Evolutionary conservation across 352 stramenopile genomes (phyloP).

Genomic region (Globisporangium nagaii): DNA sequence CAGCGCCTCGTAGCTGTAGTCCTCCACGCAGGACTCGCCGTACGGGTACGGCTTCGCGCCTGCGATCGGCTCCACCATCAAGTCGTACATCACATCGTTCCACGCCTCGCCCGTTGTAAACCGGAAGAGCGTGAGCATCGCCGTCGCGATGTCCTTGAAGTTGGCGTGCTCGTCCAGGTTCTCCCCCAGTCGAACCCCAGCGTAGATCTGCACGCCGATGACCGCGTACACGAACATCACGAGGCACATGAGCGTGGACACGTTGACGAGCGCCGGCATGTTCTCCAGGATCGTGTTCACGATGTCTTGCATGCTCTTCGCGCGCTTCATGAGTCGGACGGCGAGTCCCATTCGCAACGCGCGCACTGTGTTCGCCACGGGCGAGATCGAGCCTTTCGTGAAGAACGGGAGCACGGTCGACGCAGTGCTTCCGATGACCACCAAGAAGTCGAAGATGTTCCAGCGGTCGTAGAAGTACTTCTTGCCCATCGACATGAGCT

Average conservation of each 20-base stretch:
- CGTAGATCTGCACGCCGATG: conserved; percentile 74
- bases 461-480: conserved; percentile 56
- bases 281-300: conserved; percentile 67
- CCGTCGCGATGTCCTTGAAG: conserved; percentile 47
- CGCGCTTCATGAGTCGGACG: conserved; percentile 38
- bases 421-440: conserved; percentile 38
- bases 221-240: conserved; percentile 80
- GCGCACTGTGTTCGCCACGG: conserved; percentile 48
- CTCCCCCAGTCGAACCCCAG: conserved; percentile 41
- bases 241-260: conserved; percentile 58
- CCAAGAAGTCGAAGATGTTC: conserved; percentile 68
- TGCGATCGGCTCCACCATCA: conserved; percentile 31
- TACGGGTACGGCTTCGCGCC: conserved; percentile 19
- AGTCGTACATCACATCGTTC: conserved; percentile 81
- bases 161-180: conserved; percentile 55
- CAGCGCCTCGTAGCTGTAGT: conserved; percentile 29
- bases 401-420: conserved; percentile 35
- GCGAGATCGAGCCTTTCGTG: conserved; percentile 33
- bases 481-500: conserved; percentile 52
- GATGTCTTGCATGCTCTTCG: conserved; percentile 55
- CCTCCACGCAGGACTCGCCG: conserved; percentile 27
- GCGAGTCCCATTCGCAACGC: conserved; percentile 61
- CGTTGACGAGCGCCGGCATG: conserved; percentile 71
- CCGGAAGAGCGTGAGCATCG: conserved; percentile 61
- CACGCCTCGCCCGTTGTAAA: conserved; percentile 67